Evolutionary conservation across 192 early-diverging fungal genomes (phyloP).

Genomic region (Coemansia sp.): DNA sequence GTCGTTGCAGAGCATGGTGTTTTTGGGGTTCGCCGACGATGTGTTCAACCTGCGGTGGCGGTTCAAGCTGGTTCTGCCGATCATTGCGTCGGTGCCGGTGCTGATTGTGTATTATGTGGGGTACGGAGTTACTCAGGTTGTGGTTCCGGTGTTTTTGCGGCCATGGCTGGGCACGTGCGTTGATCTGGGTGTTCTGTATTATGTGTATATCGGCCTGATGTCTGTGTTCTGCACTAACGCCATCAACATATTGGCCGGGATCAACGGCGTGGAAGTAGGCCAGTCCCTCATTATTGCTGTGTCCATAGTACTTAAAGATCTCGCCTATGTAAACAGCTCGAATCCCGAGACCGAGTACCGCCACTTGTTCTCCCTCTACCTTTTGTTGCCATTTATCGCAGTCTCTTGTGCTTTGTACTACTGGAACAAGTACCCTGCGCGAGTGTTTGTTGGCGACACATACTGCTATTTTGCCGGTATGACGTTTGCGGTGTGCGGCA

Average conservation of each 20-base stretch:
- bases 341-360: constrained; percentile 66
- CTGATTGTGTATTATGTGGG: constrained; percentile 93
- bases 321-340: constrained; percentile 35
- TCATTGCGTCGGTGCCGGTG: constrained; percentile 88
- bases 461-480: constrained; percentile 99
- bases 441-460: constrained; percentile 94
- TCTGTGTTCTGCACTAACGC: constrained; percentile 95
- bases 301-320: constrained; percentile 65
- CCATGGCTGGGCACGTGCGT: constrained; percentile 66
- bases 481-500: constrained; percentile 97
- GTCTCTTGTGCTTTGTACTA: constrained; percentile 77
- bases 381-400: constrained; percentile 90
- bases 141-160: constrained; percentile 83
- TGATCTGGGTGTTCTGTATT: constrained; percentile 90
- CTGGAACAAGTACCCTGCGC: constrained; percentile 93
- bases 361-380: constrained; percentile 85
- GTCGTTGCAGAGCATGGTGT: constrained; percentile 93
- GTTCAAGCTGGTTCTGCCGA: constrained; percentile 92
- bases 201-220: constrained; percentile 86
- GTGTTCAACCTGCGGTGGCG: constrained; percentile 95
- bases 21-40: constrained; percentile 98
- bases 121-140: constrained; percentile 81
- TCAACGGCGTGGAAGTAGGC: constrained; percentile 96
- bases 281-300: constrained; percentile 90
- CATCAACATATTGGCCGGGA: constrained; percentile 97